Conservation (phyloP, 768 basidiomycete genomes). For the Lentinula sp. region DNA sequence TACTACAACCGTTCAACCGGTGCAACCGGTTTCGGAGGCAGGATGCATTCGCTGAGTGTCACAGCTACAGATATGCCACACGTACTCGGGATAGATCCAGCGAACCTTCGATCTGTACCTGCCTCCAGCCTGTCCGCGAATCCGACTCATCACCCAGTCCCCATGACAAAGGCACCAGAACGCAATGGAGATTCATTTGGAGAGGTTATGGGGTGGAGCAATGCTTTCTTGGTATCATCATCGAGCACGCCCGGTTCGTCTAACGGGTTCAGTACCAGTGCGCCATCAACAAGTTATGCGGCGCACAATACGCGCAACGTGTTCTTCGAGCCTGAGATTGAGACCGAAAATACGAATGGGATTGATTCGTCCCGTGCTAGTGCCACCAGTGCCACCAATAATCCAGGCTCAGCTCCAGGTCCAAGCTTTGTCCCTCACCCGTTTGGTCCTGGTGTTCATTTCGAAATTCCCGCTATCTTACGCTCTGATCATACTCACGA, state of each 20-base stretch:
- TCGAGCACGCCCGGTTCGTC: neutral
- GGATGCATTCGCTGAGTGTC: conserved; percentile 75
- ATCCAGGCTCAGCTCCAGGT: conserved; percentile 11
- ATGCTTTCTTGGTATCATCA: conserved; percentile 26
- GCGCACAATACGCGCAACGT: conserved; percentile 17
- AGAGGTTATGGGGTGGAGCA: conserved; percentile 59
- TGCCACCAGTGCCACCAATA: neutral
- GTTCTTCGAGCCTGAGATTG: conserved; percentile 16
- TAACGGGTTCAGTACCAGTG: neutral
- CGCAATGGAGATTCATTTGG: conserved; percentile 47
- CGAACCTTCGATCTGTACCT: neutral
- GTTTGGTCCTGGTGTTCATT: conserved; percentile 58
- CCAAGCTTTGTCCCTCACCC: conserved; percentile 41
- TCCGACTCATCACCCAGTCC: neutral
- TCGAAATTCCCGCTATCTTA: conserved; percentile 43
- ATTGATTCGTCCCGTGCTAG: neutral
- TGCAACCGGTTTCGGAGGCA: conserved; percentile 26
- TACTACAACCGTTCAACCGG: neutral
- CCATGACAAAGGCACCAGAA: neutral
- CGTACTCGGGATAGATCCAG: conserved; percentile 8
- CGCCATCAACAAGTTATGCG: neutral
- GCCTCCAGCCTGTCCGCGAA: neutral
- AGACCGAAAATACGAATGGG: neutral
- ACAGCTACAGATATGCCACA: conserved; percentile 62
- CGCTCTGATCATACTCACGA: neutral